These are phyloP conservation scores for Bacidia gigantensis DNA, from an alignment of 495 filamentous ascomycete species.

Conservation along the genomic window DNA sequence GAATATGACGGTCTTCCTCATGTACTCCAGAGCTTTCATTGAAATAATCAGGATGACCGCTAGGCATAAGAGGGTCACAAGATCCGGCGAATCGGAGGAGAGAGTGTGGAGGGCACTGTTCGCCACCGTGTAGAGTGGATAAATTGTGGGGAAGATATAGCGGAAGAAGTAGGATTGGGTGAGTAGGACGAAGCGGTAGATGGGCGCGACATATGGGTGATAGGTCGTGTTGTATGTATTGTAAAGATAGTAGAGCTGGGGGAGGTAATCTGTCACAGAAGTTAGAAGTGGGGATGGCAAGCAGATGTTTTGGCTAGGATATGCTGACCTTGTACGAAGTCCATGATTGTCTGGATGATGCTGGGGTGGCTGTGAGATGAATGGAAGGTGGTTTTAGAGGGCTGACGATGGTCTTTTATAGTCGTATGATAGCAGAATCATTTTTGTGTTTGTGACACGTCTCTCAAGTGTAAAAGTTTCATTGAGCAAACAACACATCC, in stretches of 20 bases:
- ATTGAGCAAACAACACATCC: background rate
- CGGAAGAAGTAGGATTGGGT: slow-evolving; percentile 26
- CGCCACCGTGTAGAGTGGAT: slow-evolving; percentile 26
- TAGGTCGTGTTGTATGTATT: slow-evolving; percentile 26
- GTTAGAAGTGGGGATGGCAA: background rate
- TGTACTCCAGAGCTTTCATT: slow-evolving; percentile 51
- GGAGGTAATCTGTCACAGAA: slow-evolving; percentile 25
- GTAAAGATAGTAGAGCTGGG: slow-evolving; percentile 24
- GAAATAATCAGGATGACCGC: slow-evolving; percentile 43
- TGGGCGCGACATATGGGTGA: slow-evolving; percentile 24
- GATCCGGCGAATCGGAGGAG: slow-evolving; percentile 42
- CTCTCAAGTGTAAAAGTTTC: background rate
- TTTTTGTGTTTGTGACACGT: background rate
- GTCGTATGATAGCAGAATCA: background rate
- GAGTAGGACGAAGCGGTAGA: slow-evolving; percentile 19
- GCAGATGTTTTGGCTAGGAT: background rate
- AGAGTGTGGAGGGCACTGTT: slow-evolving; percentile 29
- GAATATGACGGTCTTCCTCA: slow-evolving; percentile 54
- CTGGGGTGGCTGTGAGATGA: background rate
- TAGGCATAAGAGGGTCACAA: slow-evolving; percentile 44
- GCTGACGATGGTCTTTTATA: background rate
- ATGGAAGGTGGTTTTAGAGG: background rate
- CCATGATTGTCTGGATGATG: slow-evolving; percentile 4
- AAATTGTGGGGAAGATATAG: slow-evolving; percentile 28
- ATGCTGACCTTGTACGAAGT: slow-evolving; percentile 9